phyloP scores from a whole-genome alignment of 2,329 filamentous ascomycete genomes.

The Penicillium oxalicum region DNA sequence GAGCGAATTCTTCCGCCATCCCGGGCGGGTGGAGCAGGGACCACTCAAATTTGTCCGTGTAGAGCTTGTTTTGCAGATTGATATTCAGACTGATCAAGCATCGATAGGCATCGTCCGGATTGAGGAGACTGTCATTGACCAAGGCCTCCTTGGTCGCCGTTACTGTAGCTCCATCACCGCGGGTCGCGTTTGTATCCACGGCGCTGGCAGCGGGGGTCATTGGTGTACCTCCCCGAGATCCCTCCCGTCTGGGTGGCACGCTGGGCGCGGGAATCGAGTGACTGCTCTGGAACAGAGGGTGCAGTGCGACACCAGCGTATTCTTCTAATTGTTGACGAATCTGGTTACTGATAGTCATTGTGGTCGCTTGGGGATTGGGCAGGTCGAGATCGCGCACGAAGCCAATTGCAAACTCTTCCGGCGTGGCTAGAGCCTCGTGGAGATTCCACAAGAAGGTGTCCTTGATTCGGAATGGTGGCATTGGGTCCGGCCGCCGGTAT shows the following conservation, averaged over 20 bases:
- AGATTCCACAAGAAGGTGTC: constrained; percentile 98
- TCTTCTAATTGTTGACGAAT: constrained; percentile 94
- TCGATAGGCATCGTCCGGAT: constrained; percentile 89
- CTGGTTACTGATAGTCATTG: constrained; percentile 80
- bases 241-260: constrained; percentile 26
- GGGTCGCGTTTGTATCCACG: constrained; percentile 55
- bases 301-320: constrained; percentile 87
- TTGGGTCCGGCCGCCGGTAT: constrained; percentile 72
- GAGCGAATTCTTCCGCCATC: constrained; percentile 86
- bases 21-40: constrained; percentile 87
- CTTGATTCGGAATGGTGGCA: constrained; percentile 79
- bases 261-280: constrained; percentile 22
- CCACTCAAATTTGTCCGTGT: constrained; percentile 98
- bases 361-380: constrained; percentile 63
- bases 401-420: constrained; percentile 87
- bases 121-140: constrained; percentile 66
- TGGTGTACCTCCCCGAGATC: constrained; percentile 47
- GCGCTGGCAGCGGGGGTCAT: constrained; percentile 48
- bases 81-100: constrained; percentile 89
- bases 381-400: constrained; percentile 92
- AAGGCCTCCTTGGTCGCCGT: constrained; percentile 32
- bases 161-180: constrained; percentile 18
- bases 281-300: constrained; percentile 72
- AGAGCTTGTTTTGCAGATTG: constrained; percentile 83
- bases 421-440: constrained; percentile 87